These are phyloP conservation scores for Melampsora larici-populina DNA, from an alignment of 1,284 basidiomycete genomes.

Conservation along the genomic window DNA sequence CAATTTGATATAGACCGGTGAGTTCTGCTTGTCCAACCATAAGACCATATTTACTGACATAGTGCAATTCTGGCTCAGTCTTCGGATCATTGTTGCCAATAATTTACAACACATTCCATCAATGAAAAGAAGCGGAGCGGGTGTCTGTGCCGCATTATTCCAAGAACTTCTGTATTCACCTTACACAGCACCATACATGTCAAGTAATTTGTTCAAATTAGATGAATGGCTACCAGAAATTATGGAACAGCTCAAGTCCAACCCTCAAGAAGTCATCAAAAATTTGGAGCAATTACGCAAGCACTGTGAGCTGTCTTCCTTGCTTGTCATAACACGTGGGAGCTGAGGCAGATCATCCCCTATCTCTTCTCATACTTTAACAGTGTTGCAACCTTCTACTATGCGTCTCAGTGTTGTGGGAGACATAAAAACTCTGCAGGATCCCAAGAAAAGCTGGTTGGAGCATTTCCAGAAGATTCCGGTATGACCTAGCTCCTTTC, in stretches of 20 bases:
- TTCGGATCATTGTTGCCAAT: slow-evolving; percentile 83
- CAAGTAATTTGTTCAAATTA: slow-evolving; percentile 69
- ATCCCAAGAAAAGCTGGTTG: slow-evolving; percentile 70
- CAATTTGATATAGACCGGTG: slow-evolving; percentile 80
- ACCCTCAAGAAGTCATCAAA: slow-evolving; percentile 67
- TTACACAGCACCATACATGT: slow-evolving; percentile 68
- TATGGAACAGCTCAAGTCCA: slow-evolving; percentile 68
- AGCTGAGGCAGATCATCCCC: not conserved
- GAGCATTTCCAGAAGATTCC: slow-evolving; percentile 67
- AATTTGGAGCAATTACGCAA: slow-evolving; percentile 71
- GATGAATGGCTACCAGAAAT: slow-evolving; percentile 76
- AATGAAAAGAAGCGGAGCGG: slow-evolving; percentile 82
- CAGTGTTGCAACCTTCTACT: slow-evolving; percentile 74
- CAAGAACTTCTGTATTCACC: slow-evolving; percentile 65
- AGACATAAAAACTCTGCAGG: slow-evolving; percentile 68
- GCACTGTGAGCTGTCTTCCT: slow-evolving; percentile 60
- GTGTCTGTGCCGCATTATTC: slow-evolving; percentile 72
- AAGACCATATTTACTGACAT: not conserved
- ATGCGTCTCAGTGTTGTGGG: slow-evolving; percentile 84
- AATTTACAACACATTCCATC: slow-evolving; percentile 87
- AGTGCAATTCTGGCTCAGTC: slow-evolving; percentile 56
- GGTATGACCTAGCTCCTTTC: slow-evolving; percentile 56
- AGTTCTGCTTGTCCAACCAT: not conserved
- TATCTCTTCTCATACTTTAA: not conserved
- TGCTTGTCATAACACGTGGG: not conserved